These are phyloP conservation scores for Sedum album DNA, from an alignment of 164 flowering plant species.

Conservation along the genomic window DNA sequence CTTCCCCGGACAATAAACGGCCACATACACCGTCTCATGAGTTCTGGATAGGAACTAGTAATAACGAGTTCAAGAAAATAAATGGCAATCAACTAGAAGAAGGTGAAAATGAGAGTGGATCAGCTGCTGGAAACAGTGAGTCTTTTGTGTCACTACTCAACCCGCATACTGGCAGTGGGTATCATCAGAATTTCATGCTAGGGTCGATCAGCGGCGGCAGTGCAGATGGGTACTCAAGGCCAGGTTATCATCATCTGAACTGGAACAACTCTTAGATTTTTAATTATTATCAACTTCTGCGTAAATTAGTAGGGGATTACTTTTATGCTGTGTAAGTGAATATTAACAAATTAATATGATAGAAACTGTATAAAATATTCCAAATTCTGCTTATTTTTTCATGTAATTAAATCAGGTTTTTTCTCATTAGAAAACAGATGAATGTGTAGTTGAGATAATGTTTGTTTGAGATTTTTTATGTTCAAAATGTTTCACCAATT, in stretches of 20 bases:
- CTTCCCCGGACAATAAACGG: background rate
- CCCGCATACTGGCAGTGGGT: background rate
- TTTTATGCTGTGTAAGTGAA: no score
- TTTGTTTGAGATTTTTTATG: no score
- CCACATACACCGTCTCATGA: background rate
- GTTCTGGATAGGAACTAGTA: background rate
- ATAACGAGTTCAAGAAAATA: background rate
- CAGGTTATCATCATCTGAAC: background rate
- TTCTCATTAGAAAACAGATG: background rate
- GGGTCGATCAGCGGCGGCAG: slow-evolving; percentile 3
- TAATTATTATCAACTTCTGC: background rate
- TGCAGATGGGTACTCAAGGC: background rate
- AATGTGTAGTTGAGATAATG: no score
- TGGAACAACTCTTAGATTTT: slow-evolving; percentile 4
- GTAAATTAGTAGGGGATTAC: no score
- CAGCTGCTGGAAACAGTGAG: background rate
- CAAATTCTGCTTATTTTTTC: background rate
- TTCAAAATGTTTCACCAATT: background rate
- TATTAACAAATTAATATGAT: background rate
- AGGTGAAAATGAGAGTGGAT: background rate
- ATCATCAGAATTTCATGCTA: slow-evolving; percentile 6
- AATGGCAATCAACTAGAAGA: background rate
- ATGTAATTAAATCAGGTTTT: no score
- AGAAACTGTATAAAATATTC: no score
- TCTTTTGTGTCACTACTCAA: background rate